Conservation (phyloP, 2,329 filamentous ascomycete genomes). For the Pseudogymnoascus sp. region DNA sequence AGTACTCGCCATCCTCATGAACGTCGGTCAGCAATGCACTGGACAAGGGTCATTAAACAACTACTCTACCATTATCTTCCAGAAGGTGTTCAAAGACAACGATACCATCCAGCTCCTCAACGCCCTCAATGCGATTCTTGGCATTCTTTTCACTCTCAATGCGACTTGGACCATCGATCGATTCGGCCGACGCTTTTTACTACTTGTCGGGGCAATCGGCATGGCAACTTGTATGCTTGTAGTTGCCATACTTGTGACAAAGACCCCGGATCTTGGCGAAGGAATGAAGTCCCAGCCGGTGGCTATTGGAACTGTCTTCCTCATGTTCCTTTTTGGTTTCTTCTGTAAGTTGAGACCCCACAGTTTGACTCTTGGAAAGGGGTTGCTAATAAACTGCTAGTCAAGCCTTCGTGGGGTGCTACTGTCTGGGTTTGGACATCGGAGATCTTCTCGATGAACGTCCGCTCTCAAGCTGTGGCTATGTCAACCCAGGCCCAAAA, state of each 20-base stretch:
- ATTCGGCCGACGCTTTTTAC: constrained; percentile 45
- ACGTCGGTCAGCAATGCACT: constrained; percentile 47
- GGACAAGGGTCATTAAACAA: constrained; percentile 48
- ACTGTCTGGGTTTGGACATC: constrained; percentile 26
- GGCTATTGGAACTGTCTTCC: constrained; percentile 27
- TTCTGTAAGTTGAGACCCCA: constrained; percentile 14
- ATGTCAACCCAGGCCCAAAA: constrained; percentile 14
- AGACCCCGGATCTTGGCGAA: constrained; percentile 35
- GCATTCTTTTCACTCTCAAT: constrained; percentile 47
- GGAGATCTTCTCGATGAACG: constrained; percentile 29
- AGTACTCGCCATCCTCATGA: constrained; percentile 42
- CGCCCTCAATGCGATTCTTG: constrained; percentile 46
- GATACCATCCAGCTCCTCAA: constrained; percentile 47
- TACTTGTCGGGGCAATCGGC: constrained; percentile 44
- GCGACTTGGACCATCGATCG: constrained; percentile 48
- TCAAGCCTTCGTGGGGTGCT: constrained; percentile 20
- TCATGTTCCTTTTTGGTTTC: constrained; percentile 22
- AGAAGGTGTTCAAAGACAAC: constrained; percentile 42
- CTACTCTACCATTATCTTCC: constrained; percentile 47
- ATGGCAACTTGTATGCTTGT: constrained; percentile 49
- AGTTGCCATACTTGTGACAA: constrained; percentile 42
- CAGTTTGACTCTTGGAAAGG: neutral
- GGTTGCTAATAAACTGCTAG: neutral
- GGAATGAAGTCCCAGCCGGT: constrained; percentile 43
- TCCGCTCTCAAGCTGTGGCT: constrained; percentile 21